Conservation (phyloP, 768 basidiomycete genomes). For the Suillus ampliporus region DNA sequence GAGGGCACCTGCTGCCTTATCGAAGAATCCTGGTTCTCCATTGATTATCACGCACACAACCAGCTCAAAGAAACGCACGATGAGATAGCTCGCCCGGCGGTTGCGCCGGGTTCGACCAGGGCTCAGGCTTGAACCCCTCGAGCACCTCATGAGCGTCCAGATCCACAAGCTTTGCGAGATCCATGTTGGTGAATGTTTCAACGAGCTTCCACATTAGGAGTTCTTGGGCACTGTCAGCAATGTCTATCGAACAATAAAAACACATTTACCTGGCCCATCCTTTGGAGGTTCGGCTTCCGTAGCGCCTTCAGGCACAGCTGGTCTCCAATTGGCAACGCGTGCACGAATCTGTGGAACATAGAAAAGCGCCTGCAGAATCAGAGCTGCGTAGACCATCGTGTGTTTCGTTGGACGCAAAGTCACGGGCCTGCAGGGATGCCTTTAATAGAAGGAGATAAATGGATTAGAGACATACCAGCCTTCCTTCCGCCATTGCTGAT, state of each 20-base stretch:
- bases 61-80: slow-evolving; percentile 34
- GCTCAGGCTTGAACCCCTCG: slow-evolving; percentile 48
- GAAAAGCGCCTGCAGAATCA: slow-evolving; percentile 61
- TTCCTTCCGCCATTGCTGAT: slow-evolving; percentile 59
- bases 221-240: slow-evolving; percentile 27
- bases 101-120: slow-evolving; percentile 42
- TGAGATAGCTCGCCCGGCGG: slow-evolving; percentile 49
- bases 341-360: slow-evolving; percentile 73
- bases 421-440: slow-evolving; percentile 58
- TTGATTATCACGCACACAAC: background rate
- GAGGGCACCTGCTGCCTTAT: slow-evolving; percentile 45
- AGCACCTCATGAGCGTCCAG: slow-evolving; percentile 59
- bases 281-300: slow-evolving; percentile 33
- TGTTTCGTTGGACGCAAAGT: slow-evolving; percentile 64
- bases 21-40: slow-evolving; percentile 52
- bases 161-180: slow-evolving; percentile 62
- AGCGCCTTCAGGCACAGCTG: slow-evolving; percentile 23
- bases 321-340: slow-evolving; percentile 45
- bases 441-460: slow-evolving; percentile 9
- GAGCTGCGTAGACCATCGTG: slow-evolving; percentile 59
- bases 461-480: slow-evolving; percentile 52
- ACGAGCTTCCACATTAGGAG: slow-evolving; percentile 57
- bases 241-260: background rate
- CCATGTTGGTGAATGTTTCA: slow-evolving; percentile 74
- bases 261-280: slow-evolving; percentile 43